These are phyloP conservation scores for Colletotrichum eremochloae DNA, from an alignment of 2,329 filamentous ascomycete genomes.

Conservation along the genomic window DNA sequence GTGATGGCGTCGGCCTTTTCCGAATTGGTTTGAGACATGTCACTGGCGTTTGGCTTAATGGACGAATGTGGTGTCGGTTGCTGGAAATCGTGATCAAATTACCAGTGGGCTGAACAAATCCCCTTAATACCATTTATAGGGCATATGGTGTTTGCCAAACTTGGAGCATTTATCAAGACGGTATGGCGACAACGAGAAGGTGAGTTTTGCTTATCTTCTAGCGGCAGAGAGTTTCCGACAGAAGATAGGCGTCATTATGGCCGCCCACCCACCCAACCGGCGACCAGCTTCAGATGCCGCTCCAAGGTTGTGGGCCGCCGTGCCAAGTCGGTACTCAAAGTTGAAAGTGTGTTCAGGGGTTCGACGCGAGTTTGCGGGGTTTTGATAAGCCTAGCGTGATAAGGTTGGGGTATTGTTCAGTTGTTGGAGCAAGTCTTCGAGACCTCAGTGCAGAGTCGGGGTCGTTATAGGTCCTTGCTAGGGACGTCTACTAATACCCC, in stretches of 20 bases:
- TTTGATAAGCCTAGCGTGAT: constrained; percentile 13
- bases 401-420: constrained; percentile 36
- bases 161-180: constrained; percentile 26
- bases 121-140: constrained; percentile 28
- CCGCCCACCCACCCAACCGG: constrained; percentile 18
- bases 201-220: constrained; percentile 31
- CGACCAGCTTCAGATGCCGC: constrained; percentile 38
- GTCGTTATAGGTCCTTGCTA: background rate
- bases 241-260: constrained; percentile 30
- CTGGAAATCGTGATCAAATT: background rate
- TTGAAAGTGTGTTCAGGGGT: constrained; percentile 20
- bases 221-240: constrained; percentile 31
- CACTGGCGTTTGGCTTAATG: background rate
- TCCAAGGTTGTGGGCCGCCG: constrained; percentile 35
- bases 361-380: constrained; percentile 17
- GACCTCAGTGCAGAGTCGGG: constrained; percentile 6
- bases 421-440: constrained; percentile 20
- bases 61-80: background rate
- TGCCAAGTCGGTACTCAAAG: constrained; percentile 25
- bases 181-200: background rate
- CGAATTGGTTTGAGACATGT: constrained; percentile 39
- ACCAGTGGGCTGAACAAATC: background rate
- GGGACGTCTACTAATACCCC: background rate
- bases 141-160: background rate
- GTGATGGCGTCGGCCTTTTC: constrained; percentile 44